These are phyloP conservation scores for Copromyces sp. DNA, from an alignment of 495 filamentous ascomycete species.

Conservation along the genomic window DNA sequence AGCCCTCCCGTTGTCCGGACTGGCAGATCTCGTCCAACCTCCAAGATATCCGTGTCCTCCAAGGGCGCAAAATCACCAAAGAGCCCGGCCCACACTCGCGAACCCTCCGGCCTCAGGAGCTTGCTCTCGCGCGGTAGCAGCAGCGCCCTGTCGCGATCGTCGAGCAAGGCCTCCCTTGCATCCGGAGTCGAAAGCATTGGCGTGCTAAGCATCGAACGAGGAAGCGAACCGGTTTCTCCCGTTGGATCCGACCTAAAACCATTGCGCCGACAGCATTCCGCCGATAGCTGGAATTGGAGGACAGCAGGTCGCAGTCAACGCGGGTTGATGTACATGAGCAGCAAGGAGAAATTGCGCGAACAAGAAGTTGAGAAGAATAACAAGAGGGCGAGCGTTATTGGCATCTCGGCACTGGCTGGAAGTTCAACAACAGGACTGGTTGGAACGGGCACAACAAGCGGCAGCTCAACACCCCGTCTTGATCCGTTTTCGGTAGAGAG, in stretches of 20 bases:
- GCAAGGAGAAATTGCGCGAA: conserved; percentile 44
- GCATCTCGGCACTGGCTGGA: conserved; percentile 19
- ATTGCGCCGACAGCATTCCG: conserved; percentile 36
- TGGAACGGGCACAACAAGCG: conserved; percentile 11
- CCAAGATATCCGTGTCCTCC: conserved; percentile 23
- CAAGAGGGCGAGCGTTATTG: conserved; percentile 34
- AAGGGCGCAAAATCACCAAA: conserved; percentile 53
- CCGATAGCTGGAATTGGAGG: conserved; percentile 46
- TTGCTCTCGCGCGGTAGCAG: conserved; percentile 33
- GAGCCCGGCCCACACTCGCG: conserved; percentile 25
- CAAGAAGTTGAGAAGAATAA: conserved; percentile 39
- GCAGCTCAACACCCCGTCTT: conserved; percentile 20
- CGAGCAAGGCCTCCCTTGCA: conserved; percentile 39
- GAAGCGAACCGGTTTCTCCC: conserved; percentile 24
- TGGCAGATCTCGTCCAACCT: not conserved
- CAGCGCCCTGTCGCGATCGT: conserved; percentile 36
- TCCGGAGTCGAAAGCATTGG: conserved; percentile 49
- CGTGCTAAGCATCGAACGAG: conserved; percentile 47
- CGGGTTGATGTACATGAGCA: conserved; percentile 51
- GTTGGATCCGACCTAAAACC: conserved; percentile 18
- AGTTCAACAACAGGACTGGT: conserved; percentile 7
- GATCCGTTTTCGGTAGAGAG: conserved; percentile 43
- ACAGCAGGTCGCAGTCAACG: conserved; percentile 33
- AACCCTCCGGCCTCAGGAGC: conserved; percentile 33
- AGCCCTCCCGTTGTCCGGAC: conserved; percentile 77